Conservation (phyloP, 805 yeast genomes). For the Hanseniaspora singularis region DNA sequence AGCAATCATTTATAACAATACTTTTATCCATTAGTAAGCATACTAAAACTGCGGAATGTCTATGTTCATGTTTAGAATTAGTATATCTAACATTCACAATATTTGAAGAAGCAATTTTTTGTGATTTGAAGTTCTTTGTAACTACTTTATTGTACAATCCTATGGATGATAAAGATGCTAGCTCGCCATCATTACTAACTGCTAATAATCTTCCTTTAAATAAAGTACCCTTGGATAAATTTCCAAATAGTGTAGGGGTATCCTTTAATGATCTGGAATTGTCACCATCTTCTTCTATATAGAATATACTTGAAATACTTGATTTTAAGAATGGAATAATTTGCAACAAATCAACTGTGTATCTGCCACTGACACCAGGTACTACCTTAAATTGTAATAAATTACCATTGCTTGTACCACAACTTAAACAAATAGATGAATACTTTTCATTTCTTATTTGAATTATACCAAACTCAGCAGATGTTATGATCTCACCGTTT, state of each 20-base stretch:
- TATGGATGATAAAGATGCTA: constrained; percentile 28
- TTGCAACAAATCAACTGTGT: constrained; percentile 42
- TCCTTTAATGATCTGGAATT: background rate
- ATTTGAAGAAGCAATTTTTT: constrained; percentile 36
- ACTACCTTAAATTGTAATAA: constrained; percentile 50
- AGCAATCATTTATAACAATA: constrained; percentile 40
- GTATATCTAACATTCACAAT: constrained; percentile 33
- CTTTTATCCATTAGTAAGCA: constrained; percentile 37
- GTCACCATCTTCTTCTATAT: constrained; percentile 35
- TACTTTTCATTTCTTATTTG: constrained; percentile 53
- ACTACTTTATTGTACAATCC: constrained; percentile 55
- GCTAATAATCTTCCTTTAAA: constrained; percentile 6
- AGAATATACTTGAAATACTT: constrained; percentile 43
- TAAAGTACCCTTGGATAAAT: constrained; percentile 6
- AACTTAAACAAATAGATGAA: constrained; percentile 58
- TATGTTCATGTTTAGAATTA: constrained; percentile 20
- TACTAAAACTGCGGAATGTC: constrained; percentile 39
- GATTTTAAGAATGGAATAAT: constrained; percentile 36
- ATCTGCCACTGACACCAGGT: constrained; percentile 53
- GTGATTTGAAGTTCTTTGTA: constrained; percentile 39
- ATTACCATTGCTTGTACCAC: constrained; percentile 72
- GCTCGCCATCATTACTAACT: constrained; percentile 34
- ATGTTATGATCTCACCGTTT: constrained; percentile 33
- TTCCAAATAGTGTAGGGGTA: constrained; percentile 5
- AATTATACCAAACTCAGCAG: constrained; percentile 63